A percentile compares a stretch with the other conserved stretches of the same genome.
Conservation (phyloP, 129 eudicot species). For the Heracleum sosnowskyi region DNA sequence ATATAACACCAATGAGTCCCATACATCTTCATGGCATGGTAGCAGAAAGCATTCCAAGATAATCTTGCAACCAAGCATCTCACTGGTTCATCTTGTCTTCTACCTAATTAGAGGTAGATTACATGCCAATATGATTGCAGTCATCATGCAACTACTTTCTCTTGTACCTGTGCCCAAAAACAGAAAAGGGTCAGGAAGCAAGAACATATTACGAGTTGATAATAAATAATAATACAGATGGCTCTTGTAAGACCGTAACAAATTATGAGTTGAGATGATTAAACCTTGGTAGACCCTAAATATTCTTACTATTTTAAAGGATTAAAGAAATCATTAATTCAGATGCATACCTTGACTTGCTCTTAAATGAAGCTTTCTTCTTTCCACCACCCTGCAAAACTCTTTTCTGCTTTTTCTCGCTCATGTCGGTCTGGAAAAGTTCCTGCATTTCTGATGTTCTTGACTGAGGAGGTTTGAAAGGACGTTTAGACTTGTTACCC, state of each 20-base stretch:
- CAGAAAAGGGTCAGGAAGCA: background rate
- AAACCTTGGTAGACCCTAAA: background rate
- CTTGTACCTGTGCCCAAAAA: background rate
- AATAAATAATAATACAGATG: background rate
- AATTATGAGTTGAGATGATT: background rate
- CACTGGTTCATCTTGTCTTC: background rate
- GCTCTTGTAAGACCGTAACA: background rate
- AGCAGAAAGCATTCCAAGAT: background rate
- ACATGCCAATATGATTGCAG: background rate
- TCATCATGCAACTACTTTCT: slow-evolving; percentile 1
- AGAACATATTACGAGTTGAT: background rate
- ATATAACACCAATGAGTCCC: background rate
- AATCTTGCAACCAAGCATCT: background rate
- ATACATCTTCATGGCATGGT: background rate
- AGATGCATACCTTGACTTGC: slow-evolving; percentile 77
- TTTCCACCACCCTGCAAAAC: slow-evolving; percentile 35
- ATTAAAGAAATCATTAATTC: background rate
- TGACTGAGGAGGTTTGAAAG: slow-evolving; percentile 44
- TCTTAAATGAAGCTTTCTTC: slow-evolving; percentile 77
- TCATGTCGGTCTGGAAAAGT: slow-evolving; percentile 77
- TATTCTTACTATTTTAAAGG: background rate
- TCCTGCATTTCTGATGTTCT: slow-evolving; percentile 81
- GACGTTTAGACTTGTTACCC: slow-evolving; percentile 30
- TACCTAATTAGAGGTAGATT: background rate
- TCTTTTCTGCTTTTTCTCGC: slow-evolving; percentile 67